A percentile compares a stretch with the other conserved stretches of the same genome.
Evolutionary conservation across 2,329 filamentous ascomycete genomes (phyloP).

Genomic region (Pseudogymnoascus sp.): DNA sequence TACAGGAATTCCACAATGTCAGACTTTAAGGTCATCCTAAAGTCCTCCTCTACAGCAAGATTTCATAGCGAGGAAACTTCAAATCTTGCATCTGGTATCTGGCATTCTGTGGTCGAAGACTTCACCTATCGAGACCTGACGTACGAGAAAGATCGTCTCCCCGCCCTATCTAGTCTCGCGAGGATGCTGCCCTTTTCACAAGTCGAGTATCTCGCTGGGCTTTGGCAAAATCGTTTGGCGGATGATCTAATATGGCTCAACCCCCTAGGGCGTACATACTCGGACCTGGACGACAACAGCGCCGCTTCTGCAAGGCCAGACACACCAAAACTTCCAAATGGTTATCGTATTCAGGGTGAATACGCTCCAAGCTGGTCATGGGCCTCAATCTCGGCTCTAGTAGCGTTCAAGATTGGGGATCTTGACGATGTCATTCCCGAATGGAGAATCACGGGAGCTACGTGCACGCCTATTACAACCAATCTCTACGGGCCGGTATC

Average conservation of each 20-base stretch:
- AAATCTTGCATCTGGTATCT: neutral
- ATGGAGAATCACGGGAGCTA: neutral
- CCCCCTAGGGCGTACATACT: neutral
- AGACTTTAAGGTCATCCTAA: constrained; percentile 11
- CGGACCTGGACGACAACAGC: neutral
- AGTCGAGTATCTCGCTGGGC: constrained; percentile 18
- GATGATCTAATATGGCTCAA: constrained; percentile 17
- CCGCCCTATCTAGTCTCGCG: constrained; percentile 24
- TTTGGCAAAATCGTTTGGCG: constrained; percentile 19
- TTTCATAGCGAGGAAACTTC: neutral
- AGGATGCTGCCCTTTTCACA: constrained; percentile 10
- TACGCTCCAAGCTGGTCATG: neutral
- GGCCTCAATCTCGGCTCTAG: neutral
- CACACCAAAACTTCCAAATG: neutral
- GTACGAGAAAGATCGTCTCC: constrained; percentile 21
- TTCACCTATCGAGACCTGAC: constrained; percentile 22
- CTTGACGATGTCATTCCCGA: neutral
- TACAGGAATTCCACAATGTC: constrained; percentile 9
- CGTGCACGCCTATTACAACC: neutral
- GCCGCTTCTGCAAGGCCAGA: neutral
- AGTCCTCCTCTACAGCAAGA: constrained; percentile 9
- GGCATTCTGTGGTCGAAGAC: constrained; percentile 13
- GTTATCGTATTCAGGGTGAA: neutral
- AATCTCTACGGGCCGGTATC: neutral
- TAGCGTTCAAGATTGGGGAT: neutral